These are phyloP conservation scores for Schizochytrium sp. DNA, from an alignment of 108 stramenopile species.

Conservation along the genomic window DNA sequence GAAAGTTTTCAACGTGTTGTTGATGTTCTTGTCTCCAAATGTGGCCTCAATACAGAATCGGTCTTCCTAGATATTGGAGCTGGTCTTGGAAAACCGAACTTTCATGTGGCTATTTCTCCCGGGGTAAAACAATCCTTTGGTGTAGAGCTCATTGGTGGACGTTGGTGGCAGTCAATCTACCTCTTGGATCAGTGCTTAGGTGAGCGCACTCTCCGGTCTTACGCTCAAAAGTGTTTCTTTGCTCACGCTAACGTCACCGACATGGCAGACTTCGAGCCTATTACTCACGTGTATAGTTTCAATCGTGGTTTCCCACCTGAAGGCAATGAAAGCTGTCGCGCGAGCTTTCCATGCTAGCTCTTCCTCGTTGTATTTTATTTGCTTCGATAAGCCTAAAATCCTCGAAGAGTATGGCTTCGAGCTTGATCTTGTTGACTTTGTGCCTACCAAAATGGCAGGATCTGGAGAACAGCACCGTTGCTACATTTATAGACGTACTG, in stretches of 20 bases:
- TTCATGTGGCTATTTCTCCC: conserved; percentile 91
- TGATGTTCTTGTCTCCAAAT: conserved; percentile 81
- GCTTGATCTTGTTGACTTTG: conserved; percentile 41
- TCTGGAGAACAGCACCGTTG: conserved; percentile 56
- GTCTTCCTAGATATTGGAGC: conserved; percentile 96
- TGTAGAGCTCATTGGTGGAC: conserved; percentile 77
- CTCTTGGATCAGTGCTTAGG: conserved; percentile 57
- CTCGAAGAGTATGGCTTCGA: background rate
- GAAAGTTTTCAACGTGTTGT: conserved; percentile 84
- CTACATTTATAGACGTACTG: conserved; percentile 28
- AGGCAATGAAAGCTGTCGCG: conserved; percentile 35
- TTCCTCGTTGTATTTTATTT: conserved; percentile 22
- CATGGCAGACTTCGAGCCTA: conserved; percentile 89
- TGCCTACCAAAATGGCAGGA: conserved; percentile 54
- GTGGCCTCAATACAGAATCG: conserved; percentile 79
- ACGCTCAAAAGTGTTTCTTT: conserved; percentile 73
- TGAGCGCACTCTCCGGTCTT: conserved; percentile 40
- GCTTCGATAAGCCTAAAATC: conserved; percentile 56
- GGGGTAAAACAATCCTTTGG: conserved; percentile 89
- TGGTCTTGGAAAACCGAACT: conserved; percentile 96
- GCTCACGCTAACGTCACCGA: conserved; percentile 85
- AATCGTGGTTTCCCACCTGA: conserved; percentile 83
- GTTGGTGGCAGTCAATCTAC: conserved; percentile 56
- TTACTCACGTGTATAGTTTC: conserved; percentile 98
- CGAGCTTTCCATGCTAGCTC: conserved; percentile 8